phyloP scores from a whole-genome alignment of 1,284 basidiomycete genomes.

The Meripilus lineatus region DNA sequence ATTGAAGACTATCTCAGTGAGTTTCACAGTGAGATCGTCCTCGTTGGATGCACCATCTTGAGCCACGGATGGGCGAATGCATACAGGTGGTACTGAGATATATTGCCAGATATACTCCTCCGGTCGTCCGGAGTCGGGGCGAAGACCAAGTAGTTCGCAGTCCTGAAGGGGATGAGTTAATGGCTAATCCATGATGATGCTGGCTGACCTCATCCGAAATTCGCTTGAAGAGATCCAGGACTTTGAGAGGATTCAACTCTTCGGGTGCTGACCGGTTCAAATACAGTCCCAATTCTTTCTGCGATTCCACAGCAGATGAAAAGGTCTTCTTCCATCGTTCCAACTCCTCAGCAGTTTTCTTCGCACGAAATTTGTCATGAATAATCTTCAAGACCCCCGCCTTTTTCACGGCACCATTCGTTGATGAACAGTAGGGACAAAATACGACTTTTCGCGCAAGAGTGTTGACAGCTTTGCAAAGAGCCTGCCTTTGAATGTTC shows the following conservation, averaged over 20 bases:
- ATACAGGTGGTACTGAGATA: slow-evolving; percentile 96
- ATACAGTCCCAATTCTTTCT: slow-evolving; percentile 84
- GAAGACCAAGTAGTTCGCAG: slow-evolving; percentile 90
- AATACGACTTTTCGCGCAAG: slow-evolving; percentile 88
- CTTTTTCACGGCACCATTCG: slow-evolving; percentile 97
- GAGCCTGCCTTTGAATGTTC: slow-evolving; percentile 85
- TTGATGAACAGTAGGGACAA: slow-evolving; percentile 91
- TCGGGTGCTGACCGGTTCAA: slow-evolving; percentile 89
- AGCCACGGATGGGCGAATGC: slow-evolving; percentile 94
- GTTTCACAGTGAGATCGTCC: slow-evolving; percentile 96
- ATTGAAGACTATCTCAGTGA: slow-evolving; percentile 95
- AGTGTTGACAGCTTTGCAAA: slow-evolving; percentile 88
- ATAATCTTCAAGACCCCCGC: slow-evolving; percentile 93
- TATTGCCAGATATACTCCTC: slow-evolving; percentile 99
- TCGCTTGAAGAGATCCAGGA: slow-evolving; percentile 88
- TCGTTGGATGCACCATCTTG: slow-evolving; percentile 98
- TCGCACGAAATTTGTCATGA: slow-evolving; percentile 96
- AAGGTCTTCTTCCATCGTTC: slow-evolving; percentile 88
- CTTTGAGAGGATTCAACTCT: slow-evolving; percentile 93
- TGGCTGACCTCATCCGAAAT: slow-evolving; percentile 85
- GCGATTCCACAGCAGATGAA: slow-evolving; percentile 76
- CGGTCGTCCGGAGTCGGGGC: slow-evolving; percentile 87
- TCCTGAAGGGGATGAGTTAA: slow-evolving; percentile 50
- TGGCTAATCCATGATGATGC: background rate
- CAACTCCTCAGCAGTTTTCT: slow-evolving; percentile 89